Conservation (phyloP, 73 alveolate species). For the Tetrahymena thermophila region DNA sequence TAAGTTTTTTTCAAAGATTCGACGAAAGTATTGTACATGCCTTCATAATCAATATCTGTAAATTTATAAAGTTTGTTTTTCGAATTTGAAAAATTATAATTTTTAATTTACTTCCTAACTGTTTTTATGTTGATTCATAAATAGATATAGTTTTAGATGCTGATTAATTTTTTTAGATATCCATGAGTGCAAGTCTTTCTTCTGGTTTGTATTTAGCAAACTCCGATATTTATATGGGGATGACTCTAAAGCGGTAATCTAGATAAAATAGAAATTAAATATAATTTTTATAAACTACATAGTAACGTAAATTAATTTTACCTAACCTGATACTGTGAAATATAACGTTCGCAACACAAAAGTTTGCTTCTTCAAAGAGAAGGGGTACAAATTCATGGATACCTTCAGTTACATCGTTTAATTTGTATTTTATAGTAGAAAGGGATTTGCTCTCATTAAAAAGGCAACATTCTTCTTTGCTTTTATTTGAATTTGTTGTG, state of each 20-base stretch:
- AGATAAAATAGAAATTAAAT: not conserved
- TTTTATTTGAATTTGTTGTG: conserved; percentile 13
- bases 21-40: conserved; percentile 28
- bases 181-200: conserved; percentile 17
- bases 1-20: conserved; percentile 23
- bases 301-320: not conserved
- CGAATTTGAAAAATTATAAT: too few relatives aligned
- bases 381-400: conserved; percentile 40
- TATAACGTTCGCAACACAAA: conserved; percentile 29
- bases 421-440: conserved; percentile 19
- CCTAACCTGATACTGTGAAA: conserved; percentile 23
- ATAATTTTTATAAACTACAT: not conserved
- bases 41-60: conserved; percentile 28
- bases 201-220: conserved; percentile 39
- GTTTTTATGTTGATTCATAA: conserved; percentile 18
- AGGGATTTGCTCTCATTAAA: conserved; percentile 27
- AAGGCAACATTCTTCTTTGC: conserved; percentile 34
- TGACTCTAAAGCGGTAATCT: conserved; percentile 37
- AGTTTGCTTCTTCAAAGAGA: conserved; percentile 31
- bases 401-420: conserved; percentile 13
- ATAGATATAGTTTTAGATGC: conserved; percentile 22
- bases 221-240: conserved; percentile 25
- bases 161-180: not conserved
- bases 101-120: conserved; percentile 13
- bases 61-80: too few relatives aligned